Evolutionary conservation across 1,284 basidiomycete genomes (phyloP), one percentile per base, ranked within the genome.

Genomic region (Vanrija sp.): DNA sequence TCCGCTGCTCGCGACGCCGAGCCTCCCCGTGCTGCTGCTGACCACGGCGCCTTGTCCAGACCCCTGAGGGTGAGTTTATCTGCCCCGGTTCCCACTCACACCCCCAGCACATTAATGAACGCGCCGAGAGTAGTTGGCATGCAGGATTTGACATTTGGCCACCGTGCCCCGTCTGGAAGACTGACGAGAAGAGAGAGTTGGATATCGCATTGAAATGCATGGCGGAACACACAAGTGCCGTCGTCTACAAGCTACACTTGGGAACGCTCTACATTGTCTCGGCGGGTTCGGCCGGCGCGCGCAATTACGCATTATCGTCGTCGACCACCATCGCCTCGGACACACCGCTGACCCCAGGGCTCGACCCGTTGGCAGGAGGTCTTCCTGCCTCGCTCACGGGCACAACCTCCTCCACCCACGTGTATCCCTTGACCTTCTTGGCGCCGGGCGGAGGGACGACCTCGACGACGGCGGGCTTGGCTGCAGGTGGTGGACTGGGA

Each of bases 61-160:
- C 74, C 54, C 74, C 74, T 44, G 74, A 74, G 61, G 74, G 74
- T 76, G 50, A 67, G 74, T 62, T 26, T 5, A 6, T 15, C 15
- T 34, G 7, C 46, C 1, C 9, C 23, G 5, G 10, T 4, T 14
- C 38, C 19, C 26, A 48, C 58, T 61, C 50, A 60, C 58, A 7
- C 21, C 6, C 49, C 25, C 58, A 67, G 63, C 64, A 60, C 63
- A 67, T 63, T 65, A 63, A 62, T 62, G 43, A 62, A 43, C 50
- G 47, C 60, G 38, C 55, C 52, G 55, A 62, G 60, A 56, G 49
- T 55, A 48, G 19, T 47, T 57, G 49, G 59, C 59, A 61, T 61
- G 59, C 59, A 61, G 55, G 59, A 61, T 45, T 57, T 61, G 55
- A 61, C 59, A 61, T 61, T 34, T 12, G 34, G 34, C 34, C 34